phyloP scores from a whole-genome alignment of 768 basidiomycete species.

The Ramaria rubella region DNA sequence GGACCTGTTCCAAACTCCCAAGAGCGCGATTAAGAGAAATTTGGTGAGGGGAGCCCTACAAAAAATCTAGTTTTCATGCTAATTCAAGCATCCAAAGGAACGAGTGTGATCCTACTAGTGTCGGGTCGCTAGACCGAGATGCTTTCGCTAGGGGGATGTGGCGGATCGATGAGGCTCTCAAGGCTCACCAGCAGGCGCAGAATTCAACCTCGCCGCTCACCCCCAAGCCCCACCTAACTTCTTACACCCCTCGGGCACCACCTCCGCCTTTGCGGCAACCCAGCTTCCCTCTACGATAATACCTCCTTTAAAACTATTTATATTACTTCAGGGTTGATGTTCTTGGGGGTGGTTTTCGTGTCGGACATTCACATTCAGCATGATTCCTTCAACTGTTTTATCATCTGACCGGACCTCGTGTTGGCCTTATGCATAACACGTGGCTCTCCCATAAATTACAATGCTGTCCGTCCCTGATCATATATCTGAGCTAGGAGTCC shows the following conservation, averaged over 20 bases:
- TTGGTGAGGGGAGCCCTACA: slow-evolving; percentile 43
- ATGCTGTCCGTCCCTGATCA: slow-evolving; percentile 19
- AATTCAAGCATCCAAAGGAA: slow-evolving; percentile 42
- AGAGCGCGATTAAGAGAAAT: slow-evolving; percentile 49
- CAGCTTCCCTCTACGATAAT: neutral
- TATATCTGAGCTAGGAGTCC: slow-evolving; percentile 86
- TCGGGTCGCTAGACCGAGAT: slow-evolving; percentile 57
- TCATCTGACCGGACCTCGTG: neutral
- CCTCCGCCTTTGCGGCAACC: slow-evolving; percentile 5
- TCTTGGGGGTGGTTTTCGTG: neutral
- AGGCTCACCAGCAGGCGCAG: slow-evolving; percentile 33
- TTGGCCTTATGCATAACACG: neutral
- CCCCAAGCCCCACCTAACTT: neutral
- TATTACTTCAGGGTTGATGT: neutral
- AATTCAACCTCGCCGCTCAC: neutral
- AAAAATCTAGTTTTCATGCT: too few relatives aligned
- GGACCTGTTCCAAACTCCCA: slow-evolving; percentile 55
- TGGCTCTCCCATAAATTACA: slow-evolving; percentile 8
- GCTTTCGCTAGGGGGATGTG: slow-evolving; percentile 76
- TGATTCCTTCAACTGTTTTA: neutral
- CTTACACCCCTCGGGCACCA: slow-evolving; percentile 1
- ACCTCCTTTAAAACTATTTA: neutral
- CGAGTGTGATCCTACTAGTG: slow-evolving; percentile 54
- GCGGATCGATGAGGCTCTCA: slow-evolving; percentile 78
- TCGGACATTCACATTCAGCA: neutral